Evolutionary conservation across 2,329 filamentous ascomycete genomes (phyloP).

Genomic region (Penicillium sp.): DNA sequence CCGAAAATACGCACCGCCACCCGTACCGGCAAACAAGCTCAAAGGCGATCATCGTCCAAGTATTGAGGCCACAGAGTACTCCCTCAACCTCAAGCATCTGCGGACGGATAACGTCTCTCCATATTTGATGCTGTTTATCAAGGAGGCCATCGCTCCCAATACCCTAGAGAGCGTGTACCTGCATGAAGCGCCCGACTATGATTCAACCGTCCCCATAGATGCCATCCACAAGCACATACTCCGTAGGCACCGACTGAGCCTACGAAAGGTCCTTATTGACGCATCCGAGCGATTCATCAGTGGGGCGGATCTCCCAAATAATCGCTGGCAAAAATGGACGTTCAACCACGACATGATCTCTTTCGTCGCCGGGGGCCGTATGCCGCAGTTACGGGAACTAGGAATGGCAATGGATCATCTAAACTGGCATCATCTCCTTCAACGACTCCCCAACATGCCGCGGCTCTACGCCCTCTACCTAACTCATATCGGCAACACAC

Average conservation of each 20-base stretch:
- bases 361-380: slow-evolving; percentile 77
- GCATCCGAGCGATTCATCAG: slow-evolving; percentile 63
- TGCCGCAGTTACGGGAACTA: slow-evolving; percentile 73
- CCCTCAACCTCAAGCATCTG: slow-evolving; percentile 72
- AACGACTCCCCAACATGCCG: slow-evolving; percentile 72
- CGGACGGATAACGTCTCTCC: slow-evolving; percentile 76
- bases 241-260: slow-evolving; percentile 71
- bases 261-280: slow-evolving; percentile 76
- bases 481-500: slow-evolving; percentile 68
- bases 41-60: slow-evolving; percentile 15
- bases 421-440: slow-evolving; percentile 83
- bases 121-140: slow-evolving; percentile 74
- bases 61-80: slow-evolving; percentile 56
- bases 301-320: slow-evolving; percentile 44
- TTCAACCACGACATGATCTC: slow-evolving; percentile 70
- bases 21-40: slow-evolving; percentile 17
- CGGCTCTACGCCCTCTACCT: slow-evolving; percentile 75
- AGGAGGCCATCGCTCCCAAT: slow-evolving; percentile 78
- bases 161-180: slow-evolving; percentile 79
- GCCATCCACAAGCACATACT: slow-evolving; percentile 74
- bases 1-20: slow-evolving; percentile 61
- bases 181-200: slow-evolving; percentile 66
- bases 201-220: slow-evolving; percentile 69
- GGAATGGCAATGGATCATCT: slow-evolving; percentile 74
- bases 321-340: slow-evolving; percentile 73